Conservation (phyloP, 306 rosid species). For the Gillenia trifoliata region DNA sequence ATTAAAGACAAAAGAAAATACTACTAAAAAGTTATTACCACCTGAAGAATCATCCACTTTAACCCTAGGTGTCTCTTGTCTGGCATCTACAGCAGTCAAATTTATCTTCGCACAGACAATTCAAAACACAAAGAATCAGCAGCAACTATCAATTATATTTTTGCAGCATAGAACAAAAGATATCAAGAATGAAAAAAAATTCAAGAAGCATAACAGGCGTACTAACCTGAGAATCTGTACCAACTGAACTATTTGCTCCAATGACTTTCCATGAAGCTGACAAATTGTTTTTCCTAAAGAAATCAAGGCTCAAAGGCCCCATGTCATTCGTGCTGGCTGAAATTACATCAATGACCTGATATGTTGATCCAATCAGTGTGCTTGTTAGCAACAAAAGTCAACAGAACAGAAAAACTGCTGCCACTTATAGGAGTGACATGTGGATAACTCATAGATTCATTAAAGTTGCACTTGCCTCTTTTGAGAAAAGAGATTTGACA, state of each 20-base stretch:
- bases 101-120: conserved; percentile 20
- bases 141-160: background rate
- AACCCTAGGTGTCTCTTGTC: conserved; percentile 36
- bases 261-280: conserved; percentile 72
- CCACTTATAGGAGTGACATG: conserved; percentile 22
- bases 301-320: conserved; percentile 84
- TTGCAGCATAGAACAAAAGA: conserved; percentile 10
- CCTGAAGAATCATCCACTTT: conserved; percentile 44
- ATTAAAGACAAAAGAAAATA: background rate
- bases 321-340: conserved; percentile 62
- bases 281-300: conserved; percentile 62
- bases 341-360: conserved; percentile 80
- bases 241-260: conserved; percentile 43
- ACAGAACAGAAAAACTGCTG: background rate
- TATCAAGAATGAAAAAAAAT: background rate
- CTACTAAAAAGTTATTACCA: conserved; percentile 19
- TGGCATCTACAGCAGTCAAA: conserved; percentile 33
- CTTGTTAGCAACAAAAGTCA: conserved; percentile 11
- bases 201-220: conserved; percentile 26
- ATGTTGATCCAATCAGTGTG: conserved; percentile 28
- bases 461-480: conserved; percentile 60
- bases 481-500: conserved; percentile 62
- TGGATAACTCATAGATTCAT: conserved; percentile 5
- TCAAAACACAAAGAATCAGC: background rate
- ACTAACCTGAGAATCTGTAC: conserved; percentile 51